phyloP scores from a whole-genome alignment of 2,329 filamentous ascomycete species.

The Sphaerostilbella broomeana region DNA sequence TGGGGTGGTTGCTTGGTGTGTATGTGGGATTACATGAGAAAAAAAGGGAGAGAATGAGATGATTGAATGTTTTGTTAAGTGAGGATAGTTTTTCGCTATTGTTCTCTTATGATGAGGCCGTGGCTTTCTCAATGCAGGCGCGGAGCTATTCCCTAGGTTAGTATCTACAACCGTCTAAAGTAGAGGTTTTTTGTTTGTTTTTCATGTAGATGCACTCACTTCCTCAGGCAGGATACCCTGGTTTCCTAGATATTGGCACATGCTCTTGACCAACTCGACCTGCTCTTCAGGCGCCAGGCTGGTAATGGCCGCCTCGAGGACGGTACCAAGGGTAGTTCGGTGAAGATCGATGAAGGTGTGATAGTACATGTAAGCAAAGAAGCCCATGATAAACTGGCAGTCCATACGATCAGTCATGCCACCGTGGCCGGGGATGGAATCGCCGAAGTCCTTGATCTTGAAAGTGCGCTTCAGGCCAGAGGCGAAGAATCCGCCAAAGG shows the following conservation, averaged over 20 bases:
- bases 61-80: too few relatives aligned
- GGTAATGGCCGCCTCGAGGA: slow-evolving; percentile 87
- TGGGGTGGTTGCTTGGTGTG: slow-evolving; percentile 5
- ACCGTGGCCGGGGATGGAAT: slow-evolving; percentile 94
- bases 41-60: not conserved
- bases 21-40: slow-evolving; percentile 5
- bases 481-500: slow-evolving; percentile 97
- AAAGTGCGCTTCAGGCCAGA: slow-evolving; percentile 97
- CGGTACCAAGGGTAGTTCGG: slow-evolving; percentile 75
- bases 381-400: slow-evolving; percentile 99
- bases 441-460: slow-evolving; percentile 99
- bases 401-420: slow-evolving; percentile 99
- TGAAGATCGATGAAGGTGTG: slow-evolving; percentile 92
- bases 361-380: slow-evolving; percentile 98
- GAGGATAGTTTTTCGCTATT: not conserved
- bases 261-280: slow-evolving; percentile 66
- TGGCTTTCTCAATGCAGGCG: slow-evolving; percentile 22
- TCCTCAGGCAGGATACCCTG: slow-evolving; percentile 43
- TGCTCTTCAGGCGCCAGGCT: slow-evolving; percentile 86
- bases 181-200: too few relatives aligned
- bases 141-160: slow-evolving; percentile 19
- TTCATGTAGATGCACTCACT: too few relatives aligned
- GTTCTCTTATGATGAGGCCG: slow-evolving; percentile 11
- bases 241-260: slow-evolving; percentile 58
- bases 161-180: too few relatives aligned